These are phyloP conservation scores for Hanseniaspora thailandica DNA, from an alignment of 805 yeast genomes.

Conservation along the genomic window DNA sequence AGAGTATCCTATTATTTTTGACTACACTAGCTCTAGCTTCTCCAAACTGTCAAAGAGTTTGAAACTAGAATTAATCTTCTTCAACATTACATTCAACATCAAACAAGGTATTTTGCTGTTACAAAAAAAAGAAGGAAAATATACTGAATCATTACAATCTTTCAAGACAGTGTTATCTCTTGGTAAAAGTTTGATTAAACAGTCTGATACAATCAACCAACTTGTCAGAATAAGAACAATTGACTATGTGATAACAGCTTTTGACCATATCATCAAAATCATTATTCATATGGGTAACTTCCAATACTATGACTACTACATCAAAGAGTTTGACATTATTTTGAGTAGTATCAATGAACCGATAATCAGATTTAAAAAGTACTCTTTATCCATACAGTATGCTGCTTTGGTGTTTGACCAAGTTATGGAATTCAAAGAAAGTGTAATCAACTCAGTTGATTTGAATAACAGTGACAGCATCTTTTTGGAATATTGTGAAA, in stretches of 20 bases:
- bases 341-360: slow-evolving; percentile 27
- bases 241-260: slow-evolving; percentile 29
- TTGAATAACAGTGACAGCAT: slow-evolving; percentile 8
- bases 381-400: slow-evolving; percentile 9
- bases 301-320: slow-evolving; percentile 46
- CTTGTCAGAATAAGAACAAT: slow-evolving; percentile 32
- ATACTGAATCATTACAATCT: slow-evolving; percentile 27
- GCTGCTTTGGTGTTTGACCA: slow-evolving; percentile 10
- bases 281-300: slow-evolving; percentile 42
- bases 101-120: slow-evolving; percentile 4
- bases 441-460: slow-evolving; percentile 2
- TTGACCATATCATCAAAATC: slow-evolving; percentile 31
- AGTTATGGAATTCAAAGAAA: not conserved
- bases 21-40: slow-evolving; percentile 19
- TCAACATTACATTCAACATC: slow-evolving; percentile 21
- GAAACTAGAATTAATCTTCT: slow-evolving; percentile 19
- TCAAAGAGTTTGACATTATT: slow-evolving; percentile 38
- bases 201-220: slow-evolving; percentile 23
- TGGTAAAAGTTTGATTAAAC: slow-evolving; percentile 41
- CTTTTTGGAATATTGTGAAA: slow-evolving; percentile 10
- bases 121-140: slow-evolving; percentile 14
- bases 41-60: slow-evolving; percentile 17
- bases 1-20: slow-evolving; percentile 21
- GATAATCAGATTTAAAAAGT: slow-evolving; percentile 18
- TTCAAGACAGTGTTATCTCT: slow-evolving; percentile 41